Conservation (phyloP, 441 rosid species). For the Syzygium malaccense region DNA sequence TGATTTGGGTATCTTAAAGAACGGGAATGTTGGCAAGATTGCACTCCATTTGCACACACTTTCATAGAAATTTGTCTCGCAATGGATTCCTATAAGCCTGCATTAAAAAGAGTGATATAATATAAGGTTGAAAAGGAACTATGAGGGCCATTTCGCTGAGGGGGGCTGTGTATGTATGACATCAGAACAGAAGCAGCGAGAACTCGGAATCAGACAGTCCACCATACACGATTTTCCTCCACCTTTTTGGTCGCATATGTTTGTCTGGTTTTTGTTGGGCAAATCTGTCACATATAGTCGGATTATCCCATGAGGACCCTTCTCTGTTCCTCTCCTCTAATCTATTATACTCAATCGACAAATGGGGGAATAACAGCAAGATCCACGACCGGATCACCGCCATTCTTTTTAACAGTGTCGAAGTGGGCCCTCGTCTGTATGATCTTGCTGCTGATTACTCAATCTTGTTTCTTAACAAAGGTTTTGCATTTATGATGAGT, state of each 20-base stretch:
- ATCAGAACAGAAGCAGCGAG: background rate
- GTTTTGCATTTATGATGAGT: background rate
- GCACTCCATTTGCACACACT: background rate
- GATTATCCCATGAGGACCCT: background rate
- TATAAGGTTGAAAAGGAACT: background rate
- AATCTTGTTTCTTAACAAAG: background rate
- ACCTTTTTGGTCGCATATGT: background rate
- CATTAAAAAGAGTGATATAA: background rate
- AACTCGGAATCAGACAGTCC: background rate
- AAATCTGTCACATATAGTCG: background rate
- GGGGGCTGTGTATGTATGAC: background rate
- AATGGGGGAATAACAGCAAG: background rate
- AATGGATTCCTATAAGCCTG: background rate
- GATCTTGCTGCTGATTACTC: slow-evolving; percentile 8
- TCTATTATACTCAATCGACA: background rate
- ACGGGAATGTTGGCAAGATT: background rate
- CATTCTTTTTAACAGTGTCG: background rate
- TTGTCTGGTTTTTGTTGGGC: background rate
- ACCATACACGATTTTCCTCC: background rate
- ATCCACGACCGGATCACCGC: background rate
- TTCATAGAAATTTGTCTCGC: background rate
- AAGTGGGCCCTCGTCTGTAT: background rate
- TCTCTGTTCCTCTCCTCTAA: background rate
- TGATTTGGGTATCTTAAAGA: background rate
- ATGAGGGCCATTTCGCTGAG: background rate